Percentiles rank a stretch among this genome's conserved stretches.
Evolutionary conservation across 2,329 filamentous ascomycete species (phyloP).

Genomic region (Phyllosticta paracitricarpa): DNA sequence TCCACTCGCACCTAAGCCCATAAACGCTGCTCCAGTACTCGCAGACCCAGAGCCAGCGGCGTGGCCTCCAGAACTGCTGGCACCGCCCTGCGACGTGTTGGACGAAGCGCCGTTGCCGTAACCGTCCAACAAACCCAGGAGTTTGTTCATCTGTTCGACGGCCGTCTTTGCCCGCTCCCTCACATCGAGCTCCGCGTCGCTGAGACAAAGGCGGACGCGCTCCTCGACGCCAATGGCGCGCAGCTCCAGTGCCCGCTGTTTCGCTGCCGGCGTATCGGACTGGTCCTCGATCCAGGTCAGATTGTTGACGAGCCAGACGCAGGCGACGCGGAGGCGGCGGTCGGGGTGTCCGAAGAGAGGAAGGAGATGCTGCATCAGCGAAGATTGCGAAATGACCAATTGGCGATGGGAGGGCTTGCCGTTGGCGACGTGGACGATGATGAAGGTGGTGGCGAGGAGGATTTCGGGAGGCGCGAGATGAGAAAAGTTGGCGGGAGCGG

Average conservation of each 20-base stretch:
- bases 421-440: constrained; percentile 82
- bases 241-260: constrained; percentile 58
- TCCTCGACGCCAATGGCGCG: constrained; percentile 60
- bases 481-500: background rate
- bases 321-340: constrained; percentile 62
- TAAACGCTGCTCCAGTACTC: background rate
- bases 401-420: constrained; percentile 67
- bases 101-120: background rate
- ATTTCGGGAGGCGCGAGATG: constrained; percentile 45
- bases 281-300: constrained; percentile 73
- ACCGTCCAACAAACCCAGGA: background rate
- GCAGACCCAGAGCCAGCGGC: background rate
- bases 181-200: constrained; percentile 70
- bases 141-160: constrained; percentile 45
- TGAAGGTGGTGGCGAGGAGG: constrained; percentile 65
- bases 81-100: background rate
- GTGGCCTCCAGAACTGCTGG: background rate
- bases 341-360: constrained; percentile 65
- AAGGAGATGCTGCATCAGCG: constrained; percentile 62
- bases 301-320: constrained; percentile 79
- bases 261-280: constrained; percentile 54
- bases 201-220: constrained; percentile 51
- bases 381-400: constrained; percentile 54
- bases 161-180: constrained; percentile 76
- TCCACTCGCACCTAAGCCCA: background rate